phyloP scores from a whole-genome alignment of 2,329 filamentous ascomycete species.

The Colletotrichum tanaceti region DNA sequence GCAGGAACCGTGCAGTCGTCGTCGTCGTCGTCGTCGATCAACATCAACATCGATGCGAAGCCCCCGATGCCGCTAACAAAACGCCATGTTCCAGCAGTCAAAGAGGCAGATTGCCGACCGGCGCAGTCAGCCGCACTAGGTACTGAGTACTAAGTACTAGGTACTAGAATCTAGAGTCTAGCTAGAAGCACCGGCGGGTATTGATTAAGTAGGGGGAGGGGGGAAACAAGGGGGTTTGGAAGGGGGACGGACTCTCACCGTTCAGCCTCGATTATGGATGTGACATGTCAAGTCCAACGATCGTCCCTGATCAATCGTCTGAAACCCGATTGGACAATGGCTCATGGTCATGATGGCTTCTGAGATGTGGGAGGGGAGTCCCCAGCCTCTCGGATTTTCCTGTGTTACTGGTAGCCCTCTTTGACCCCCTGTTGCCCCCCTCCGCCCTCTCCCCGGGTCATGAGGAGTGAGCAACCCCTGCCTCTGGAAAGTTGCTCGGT shows the following conservation, averaged over 20 bases:
- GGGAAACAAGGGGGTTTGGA: too few species aligned
- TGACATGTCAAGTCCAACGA: constrained; percentile 13
- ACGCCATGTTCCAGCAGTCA: constrained; percentile 15
- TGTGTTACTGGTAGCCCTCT: too few species aligned
- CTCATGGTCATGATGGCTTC: constrained; percentile 4
- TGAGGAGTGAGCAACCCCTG: too few species aligned
- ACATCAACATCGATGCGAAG: too few species aligned
- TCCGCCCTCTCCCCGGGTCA: too few species aligned
- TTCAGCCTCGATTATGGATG: constrained; percentile 1
- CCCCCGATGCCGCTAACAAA: constrained; percentile 29
- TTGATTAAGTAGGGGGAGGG: neutral
- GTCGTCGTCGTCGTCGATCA: too few species aligned
- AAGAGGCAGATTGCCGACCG: constrained; percentile 11
- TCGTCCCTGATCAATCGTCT: constrained; percentile 23
- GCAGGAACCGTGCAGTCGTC: constrained; percentile 18
- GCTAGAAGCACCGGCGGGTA: neutral
- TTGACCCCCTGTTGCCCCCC: too few species aligned
- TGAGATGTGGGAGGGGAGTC: neutral
- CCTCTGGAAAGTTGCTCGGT: too few species aligned
- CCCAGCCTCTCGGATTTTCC: constrained; percentile 2
- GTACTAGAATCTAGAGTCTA: too few species aligned
- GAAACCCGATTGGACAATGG: constrained; percentile 25
- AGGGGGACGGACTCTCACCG: too few species aligned
- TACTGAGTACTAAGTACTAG: too few species aligned
- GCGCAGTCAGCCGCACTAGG: neutral